Base-by-base conservation (phyloP, 78 protist genomes). In the Dictyostelium citrinum region DNA sequence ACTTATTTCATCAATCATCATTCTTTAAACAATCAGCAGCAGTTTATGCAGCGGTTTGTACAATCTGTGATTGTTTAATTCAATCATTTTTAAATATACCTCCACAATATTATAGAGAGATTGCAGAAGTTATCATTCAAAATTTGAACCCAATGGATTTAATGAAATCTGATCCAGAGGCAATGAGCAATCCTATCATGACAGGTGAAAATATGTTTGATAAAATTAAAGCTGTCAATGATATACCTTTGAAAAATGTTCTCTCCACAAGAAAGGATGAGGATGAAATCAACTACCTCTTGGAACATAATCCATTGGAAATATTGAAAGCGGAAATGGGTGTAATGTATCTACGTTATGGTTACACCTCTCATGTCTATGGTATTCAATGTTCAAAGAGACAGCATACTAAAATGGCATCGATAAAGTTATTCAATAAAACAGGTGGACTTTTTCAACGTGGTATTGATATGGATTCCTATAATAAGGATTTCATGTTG, bases 271-370 rank as follows among this genome's bases (percentile, higher is more conserved):
- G 85, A 49, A 88, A 78, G 37, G 93, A 75, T 35, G 93, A 88
- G 37, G 5, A 77, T 7, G 93, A 88, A 67, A 67, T 75, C 33
- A 43, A 88, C 27, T 24, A 58, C 24, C 46, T 88, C 9, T 29
- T 78, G 35, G 85, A 88, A 64, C 20, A 29, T n/a, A 75, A 88
- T 88, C 93, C 93, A 76, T 67, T 78, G 17, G 33, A 83, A 10
- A 88, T 88, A 77, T 77, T 88, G 8, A 49, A 72, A 29, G 83
- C 75, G 3, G 93, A 88, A 35, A 88, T 88, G 84, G 93, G 93
- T n/a, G 81, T 76, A 43, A 45, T 68, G 27, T 88, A 88, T 24
- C 17, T 88, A 29, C 82, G 93, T 55, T 88, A 88, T 68, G 93
- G 80, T 17, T 88, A 88, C n/a, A 37, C 72, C 27, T 88, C 93